Evolutionary conservation across 2,329 filamentous ascomycete genomes (phyloP), one percentile per base, ranked within the genome.

Genomic region (Arachnomyces sp.): DNA sequence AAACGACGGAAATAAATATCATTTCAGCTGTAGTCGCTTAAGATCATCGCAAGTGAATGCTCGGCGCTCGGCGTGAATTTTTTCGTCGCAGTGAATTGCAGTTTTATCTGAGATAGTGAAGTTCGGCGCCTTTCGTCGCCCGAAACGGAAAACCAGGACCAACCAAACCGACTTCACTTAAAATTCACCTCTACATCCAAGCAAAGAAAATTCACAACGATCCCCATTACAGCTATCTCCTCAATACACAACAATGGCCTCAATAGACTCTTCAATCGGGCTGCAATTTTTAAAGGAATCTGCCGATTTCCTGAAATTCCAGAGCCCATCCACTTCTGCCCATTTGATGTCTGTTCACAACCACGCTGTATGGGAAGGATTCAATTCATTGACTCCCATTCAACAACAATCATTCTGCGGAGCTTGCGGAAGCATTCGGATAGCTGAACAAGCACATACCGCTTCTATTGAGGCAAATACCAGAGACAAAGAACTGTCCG

Each of bases 241-340:
- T 9, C 9, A 25, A 5, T 25, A 5, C 9, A 25, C 21, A 5
- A 45, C 13, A 12, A 57, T 56, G 52, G 36, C 53, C 31, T 46
- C 46, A 9, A 38, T 44, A 16, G 53, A 49, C 7, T 38, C 39
- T 40, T 31, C 51, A 6, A 41, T 57, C 34, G 52, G 52, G 25
- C 46, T 66, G 44, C 49, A 55, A 31, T 68, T 63, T 44, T 48
- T 69, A n/a, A 57, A 49, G 44, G 48, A 56, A 31, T 58, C 66
- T 14, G 62, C 62, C 3, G 48, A 50, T 40, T 51, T 54, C 25
- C 47, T 67, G 36, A 49, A 48, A 29, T 43, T 50, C 7, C 39
- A 49, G 13, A 63, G 60, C 42, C 59, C 61, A 13, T 65, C 65
- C 9, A 68, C 64, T n/a, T 56, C 66, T 2, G 56, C 62, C 11